Percentiles rank a stretch among this genome's conserved stretches.
Conservation (phyloP, 1,284 basidiomycete species). For the Leccinum insolens region DNA sequence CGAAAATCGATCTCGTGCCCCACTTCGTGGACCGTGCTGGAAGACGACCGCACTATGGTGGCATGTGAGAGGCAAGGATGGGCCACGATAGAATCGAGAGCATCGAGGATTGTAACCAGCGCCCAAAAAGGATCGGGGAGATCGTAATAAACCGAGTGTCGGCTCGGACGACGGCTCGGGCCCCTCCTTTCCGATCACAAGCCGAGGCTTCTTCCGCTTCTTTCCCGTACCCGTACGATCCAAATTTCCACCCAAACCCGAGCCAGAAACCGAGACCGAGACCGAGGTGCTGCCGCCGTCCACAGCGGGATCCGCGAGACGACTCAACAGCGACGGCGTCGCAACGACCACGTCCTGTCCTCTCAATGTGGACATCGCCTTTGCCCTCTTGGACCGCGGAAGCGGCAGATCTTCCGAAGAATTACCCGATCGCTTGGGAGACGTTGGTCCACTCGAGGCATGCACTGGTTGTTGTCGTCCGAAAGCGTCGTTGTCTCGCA, state of each 20-base stretch:
- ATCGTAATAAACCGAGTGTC: too few species aligned
- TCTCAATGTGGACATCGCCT: constrained; percentile 13
- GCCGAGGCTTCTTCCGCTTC: constrained; percentile 24
- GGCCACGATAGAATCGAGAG: too few species aligned
- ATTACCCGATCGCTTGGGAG: constrained; percentile 27
- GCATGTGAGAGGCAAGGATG: too few species aligned
- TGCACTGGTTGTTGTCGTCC: neutral
- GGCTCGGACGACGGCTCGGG: constrained; percentile 25
- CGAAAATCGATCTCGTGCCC: too few species aligned
- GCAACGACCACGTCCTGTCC: constrained; percentile 20
- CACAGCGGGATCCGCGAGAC: constrained; percentile 31
- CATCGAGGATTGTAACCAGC: too few species aligned
- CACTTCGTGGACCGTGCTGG: too few species aligned
- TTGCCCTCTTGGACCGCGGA: constrained; percentile 26
- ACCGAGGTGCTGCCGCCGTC: constrained; percentile 12
- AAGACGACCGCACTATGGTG: too few species aligned
- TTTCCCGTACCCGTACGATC: constrained; percentile 21
- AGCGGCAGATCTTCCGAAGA: constrained; percentile 23
- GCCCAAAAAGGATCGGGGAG: too few species aligned
- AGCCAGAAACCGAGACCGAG: neutral
- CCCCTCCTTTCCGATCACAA: constrained; percentile 13
- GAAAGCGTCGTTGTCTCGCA: constrained; percentile 20
- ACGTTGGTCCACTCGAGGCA: constrained; percentile 9
- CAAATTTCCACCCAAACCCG: constrained; percentile 9
- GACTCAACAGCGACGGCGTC: constrained; percentile 33